Base-by-base conservation (phyloP, 805 yeast species). In the Spathaspora gorwiae region DNA sequence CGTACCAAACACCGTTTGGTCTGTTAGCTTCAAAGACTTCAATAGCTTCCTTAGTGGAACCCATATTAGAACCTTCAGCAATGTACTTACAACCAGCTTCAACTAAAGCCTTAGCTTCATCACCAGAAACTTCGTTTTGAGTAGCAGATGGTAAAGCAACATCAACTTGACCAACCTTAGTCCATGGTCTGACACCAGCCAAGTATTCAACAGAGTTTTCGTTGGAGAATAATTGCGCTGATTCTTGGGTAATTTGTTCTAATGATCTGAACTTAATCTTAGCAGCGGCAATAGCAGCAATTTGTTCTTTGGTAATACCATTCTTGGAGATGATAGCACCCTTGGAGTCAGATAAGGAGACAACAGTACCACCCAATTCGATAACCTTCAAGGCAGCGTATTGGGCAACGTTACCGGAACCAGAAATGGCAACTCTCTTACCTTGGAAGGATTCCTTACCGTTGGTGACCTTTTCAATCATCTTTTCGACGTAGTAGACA, bases 51-150 rank as follows among this genome's bases (percentile, higher is more conserved):
- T 87, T 85, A 59, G 97, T 90, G 57, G 96, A 92, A 66, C 99
- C 98, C 99, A 92, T 92, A 79, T 92, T 92, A 65, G 98, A 92
- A 68, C 99, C 99, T 81, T 92, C 99, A 59, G 99, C 98, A 65
- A 92, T 83, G 78, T 70, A 90, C 73, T 85, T 85, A 72, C 84
- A 81, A 64, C 97, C 98, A 54, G 94, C 86, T 59, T 87, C 90
- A 56, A 92, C 83, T 65, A 92, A 83, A 62, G 92, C 88, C 79
- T 86, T 82, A 54, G 99, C 99, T 79, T 92, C 99, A 54, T 84
- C 95, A 64, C 94, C 97, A 57, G 94, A 82, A 54, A 92, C 92
- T 79, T 92, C 99, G 75, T 92, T 92, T 76, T 92, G 99, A 51
- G 99, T 92, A 52, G 99, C 99, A 75, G 87, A 88, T 65, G 99